A percentile compares a stretch with the other conserved stretches of the same genome.
Evolutionary conservation across 192 early-diverging fungal genomes (phyloP).

Genomic region (Coemansia sp.): DNA sequence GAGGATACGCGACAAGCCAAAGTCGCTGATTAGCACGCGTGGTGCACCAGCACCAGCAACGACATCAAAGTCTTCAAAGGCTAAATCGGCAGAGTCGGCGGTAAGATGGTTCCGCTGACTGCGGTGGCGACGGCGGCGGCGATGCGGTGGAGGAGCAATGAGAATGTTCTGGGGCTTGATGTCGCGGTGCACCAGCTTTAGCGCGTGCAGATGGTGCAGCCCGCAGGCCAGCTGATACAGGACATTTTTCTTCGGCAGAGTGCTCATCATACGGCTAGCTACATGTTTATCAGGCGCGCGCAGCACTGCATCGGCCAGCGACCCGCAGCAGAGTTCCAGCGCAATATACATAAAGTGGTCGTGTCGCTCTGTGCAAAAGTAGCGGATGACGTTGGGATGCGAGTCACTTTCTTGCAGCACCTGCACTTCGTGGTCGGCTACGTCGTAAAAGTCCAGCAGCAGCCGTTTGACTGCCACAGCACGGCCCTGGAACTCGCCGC

Average conservation of each 20-base stretch:
- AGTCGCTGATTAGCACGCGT: conserved; percentile 91
- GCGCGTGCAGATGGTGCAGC: conserved; percentile 81
- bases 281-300: conserved; percentile 43
- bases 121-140: conserved; percentile 26
- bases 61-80: conserved; percentile 25
- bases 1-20: conserved; percentile 92
- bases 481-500: conserved; percentile 88
- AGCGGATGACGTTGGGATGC: conserved; percentile 95
- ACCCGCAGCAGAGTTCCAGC: conserved; percentile 88
- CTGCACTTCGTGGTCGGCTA: conserved; percentile 91
- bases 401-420: conserved; percentile 90
- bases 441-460: conserved; percentile 92
- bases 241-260: conserved; percentile 60
- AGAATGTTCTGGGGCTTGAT: conserved; percentile 97
- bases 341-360: conserved; percentile 97
- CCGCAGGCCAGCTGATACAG: conserved; percentile 85
- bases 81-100: background rate
- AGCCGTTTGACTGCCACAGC: conserved; percentile 92
- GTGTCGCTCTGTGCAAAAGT: conserved; percentile 84
- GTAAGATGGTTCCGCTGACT: background rate
- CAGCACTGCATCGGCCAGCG: conserved; percentile 83
- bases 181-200: conserved; percentile 97
- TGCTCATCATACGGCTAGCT: conserved; percentile 45
- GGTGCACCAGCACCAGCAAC: conserved; percentile 34
- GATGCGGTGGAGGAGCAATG: conserved; percentile 62